Evolutionary conservation across 176 grass and related monocot species (phyloP).

Genomic region (Typha latifolia): DNA sequence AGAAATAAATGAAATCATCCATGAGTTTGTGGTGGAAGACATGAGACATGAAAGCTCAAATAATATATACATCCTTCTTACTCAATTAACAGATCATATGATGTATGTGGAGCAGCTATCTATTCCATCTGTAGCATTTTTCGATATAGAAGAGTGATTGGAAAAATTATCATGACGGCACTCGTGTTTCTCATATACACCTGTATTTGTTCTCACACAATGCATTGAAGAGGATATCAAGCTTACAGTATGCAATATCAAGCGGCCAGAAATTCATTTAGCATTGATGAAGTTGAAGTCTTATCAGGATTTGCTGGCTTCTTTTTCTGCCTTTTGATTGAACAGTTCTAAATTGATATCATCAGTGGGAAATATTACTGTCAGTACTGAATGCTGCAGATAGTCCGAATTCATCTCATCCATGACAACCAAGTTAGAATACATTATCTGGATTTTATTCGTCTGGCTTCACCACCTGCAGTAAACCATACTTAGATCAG

Average conservation of each 20-base stretch:
- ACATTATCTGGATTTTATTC: not conserved
- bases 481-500: not conserved
- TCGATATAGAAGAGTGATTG: not conserved
- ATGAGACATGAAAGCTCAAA: slow-evolving; percentile 29
- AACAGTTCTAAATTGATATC: not conserved
- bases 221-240: not conserved
- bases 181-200: not conserved
- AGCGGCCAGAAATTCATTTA: not conserved
- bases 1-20: slow-evolving; percentile 19
- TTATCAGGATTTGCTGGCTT: not conserved
- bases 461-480: not conserved
- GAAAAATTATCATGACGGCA: not conserved
- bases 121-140: slow-evolving; percentile 9
- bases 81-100: slow-evolving; percentile 22
- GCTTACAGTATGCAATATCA: not conserved
- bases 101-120: slow-evolving; percentile 4
- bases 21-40: slow-evolving; percentile 39
- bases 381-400: not conserved
- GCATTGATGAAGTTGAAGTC: not conserved
- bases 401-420: not conserved
- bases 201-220: not conserved
- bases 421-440: not conserved
- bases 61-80: slow-evolving; percentile 12
- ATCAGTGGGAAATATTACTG: not conserved
- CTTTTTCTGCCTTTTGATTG: not conserved